These are phyloP conservation scores for Cladosporium oxysporum DNA, from an alignment of 2,329 filamentous ascomycete species.

Conservation along the genomic window DNA sequence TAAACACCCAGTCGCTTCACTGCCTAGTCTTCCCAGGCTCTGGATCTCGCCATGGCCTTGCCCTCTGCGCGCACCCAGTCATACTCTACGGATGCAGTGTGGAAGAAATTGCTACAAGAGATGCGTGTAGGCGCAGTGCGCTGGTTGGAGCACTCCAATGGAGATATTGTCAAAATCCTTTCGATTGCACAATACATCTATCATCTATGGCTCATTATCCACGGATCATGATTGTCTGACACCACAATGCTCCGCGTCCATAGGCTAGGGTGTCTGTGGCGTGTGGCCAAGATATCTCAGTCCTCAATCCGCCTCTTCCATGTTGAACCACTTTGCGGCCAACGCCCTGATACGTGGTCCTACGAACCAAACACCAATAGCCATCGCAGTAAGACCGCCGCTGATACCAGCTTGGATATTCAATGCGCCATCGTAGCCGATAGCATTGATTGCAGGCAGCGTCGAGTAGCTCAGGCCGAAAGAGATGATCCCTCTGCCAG, in stretches of 20 bases:
- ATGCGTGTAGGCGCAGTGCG: not conserved
- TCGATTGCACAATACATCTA: not conserved
- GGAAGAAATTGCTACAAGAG: not conserved
- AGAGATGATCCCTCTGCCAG: constrained; percentile 47
- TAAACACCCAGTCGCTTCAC: not conserved
- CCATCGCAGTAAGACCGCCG: constrained; percentile 7
- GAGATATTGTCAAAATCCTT: not conserved
- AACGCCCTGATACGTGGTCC: constrained; percentile 2
- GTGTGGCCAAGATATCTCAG: not conserved
- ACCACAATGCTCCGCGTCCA: not conserved
- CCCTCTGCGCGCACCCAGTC: not conserved
- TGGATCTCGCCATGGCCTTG: not conserved
- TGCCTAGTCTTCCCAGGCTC: not conserved
- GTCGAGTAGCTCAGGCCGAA: constrained; percentile 45
- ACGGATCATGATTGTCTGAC: not conserved
- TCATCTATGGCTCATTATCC: not conserved
- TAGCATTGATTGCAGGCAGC: constrained; percentile 32
- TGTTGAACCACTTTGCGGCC: constrained; percentile 15
- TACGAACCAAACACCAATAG: constrained; percentile 6
- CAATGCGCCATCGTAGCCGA: constrained; percentile 36
- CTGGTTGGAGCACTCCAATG: not conserved
- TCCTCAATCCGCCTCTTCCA: constrained; percentile 7
- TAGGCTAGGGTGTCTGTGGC: not conserved
- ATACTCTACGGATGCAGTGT: not conserved
- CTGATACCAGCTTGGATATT: constrained; percentile 17